phyloP scores from a whole-genome alignment of 2,329 filamentous ascomycete species.

The Aspergillus jensenii region DNA sequence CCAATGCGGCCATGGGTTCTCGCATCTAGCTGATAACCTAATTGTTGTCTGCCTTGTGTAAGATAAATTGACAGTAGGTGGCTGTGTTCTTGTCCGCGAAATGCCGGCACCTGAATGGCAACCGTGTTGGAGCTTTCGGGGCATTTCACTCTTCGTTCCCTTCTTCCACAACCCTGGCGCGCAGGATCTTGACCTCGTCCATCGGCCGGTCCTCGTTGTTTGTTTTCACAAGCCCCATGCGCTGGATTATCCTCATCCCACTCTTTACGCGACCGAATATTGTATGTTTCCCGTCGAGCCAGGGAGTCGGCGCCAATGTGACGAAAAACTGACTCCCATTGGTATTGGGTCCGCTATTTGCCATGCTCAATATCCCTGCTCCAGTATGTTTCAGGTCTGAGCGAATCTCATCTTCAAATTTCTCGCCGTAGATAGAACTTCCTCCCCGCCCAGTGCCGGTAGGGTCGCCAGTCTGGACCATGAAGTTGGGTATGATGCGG shows the following conservation, averaged over 20 bases:
- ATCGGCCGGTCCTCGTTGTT: conserved; percentile 75
- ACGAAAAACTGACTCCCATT: conserved; percentile 97
- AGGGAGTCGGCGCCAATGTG: conserved; percentile 89
- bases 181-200: conserved; percentile 78
- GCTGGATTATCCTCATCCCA: conserved; percentile 79
- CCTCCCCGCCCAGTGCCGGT: conserved; percentile 92
- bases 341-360: conserved; percentile 87
- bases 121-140: background rate
- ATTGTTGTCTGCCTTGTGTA: background rate
- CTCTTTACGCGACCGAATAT: conserved; percentile 89
- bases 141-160: conserved; percentile 45
- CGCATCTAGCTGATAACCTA: background rate
- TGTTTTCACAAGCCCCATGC: conserved; percentile 86
- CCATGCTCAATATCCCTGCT: conserved; percentile 93
- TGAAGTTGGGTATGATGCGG: conserved; percentile 93
- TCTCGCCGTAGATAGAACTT: conserved; percentile 84
- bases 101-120: background rate
- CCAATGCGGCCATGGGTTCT: background rate
- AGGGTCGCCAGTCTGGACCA: conserved; percentile 93
- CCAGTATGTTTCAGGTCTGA: conserved; percentile 82
- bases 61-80: background rate
- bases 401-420: conserved; percentile 90
- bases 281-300: conserved; percentile 70
- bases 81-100: background rate
- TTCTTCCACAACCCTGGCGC: conserved; percentile 67